A percentile compares a stretch with the other conserved stretches of the same genome.
phyloP scores from a whole-genome alignment of 805 yeast species.

The Pichia rugopelliculosa region DNA sequence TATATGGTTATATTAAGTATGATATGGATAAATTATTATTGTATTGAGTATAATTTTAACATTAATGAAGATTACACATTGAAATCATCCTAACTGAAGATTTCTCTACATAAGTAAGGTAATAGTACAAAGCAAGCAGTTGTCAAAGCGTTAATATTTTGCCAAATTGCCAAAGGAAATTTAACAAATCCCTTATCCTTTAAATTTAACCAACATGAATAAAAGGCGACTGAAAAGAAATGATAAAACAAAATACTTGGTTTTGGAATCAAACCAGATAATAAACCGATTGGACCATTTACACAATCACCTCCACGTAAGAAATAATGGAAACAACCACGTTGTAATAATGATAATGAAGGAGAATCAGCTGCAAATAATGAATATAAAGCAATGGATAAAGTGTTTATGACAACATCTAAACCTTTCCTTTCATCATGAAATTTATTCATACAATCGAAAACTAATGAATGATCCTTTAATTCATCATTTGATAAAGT shows the following conservation, averaged over 20 bases:
- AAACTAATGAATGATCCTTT: slow-evolving; percentile 47
- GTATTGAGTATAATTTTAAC: too few species aligned
- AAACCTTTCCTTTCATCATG: slow-evolving; percentile 70
- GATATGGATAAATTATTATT: too few species aligned
- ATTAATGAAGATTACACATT: neutral
- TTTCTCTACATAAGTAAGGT: slow-evolving; percentile 50
- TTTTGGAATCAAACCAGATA: slow-evolving; percentile 72
- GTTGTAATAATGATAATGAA: slow-evolving; percentile 62
- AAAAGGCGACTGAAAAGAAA: slow-evolving; percentile 86
- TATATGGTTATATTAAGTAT: too few species aligned
- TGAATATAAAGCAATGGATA: slow-evolving; percentile 84
- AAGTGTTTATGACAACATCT: slow-evolving; percentile 80
- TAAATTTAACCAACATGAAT: slow-evolving; percentile 66
- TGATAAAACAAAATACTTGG: slow-evolving; percentile 75
- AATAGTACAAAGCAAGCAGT: slow-evolving; percentile 76
- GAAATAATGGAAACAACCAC: slow-evolving; percentile 86
- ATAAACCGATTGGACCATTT: slow-evolving; percentile 69
- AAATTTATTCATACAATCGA: slow-evolving; percentile 54
- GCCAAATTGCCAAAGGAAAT: slow-evolving; percentile 63
- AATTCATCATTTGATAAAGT: slow-evolving; percentile 49
- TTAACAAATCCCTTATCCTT: slow-evolving; percentile 54
- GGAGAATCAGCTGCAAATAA: slow-evolving; percentile 80
- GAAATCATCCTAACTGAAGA: slow-evolving; percentile 11
- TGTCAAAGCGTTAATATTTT: slow-evolving; percentile 57
- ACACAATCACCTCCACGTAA: slow-evolving; percentile 76